These are phyloP conservation scores for Cardamine chenopodiifolia DNA, from an alignment of 345 rosid species.

Conservation along the genomic window DNA sequence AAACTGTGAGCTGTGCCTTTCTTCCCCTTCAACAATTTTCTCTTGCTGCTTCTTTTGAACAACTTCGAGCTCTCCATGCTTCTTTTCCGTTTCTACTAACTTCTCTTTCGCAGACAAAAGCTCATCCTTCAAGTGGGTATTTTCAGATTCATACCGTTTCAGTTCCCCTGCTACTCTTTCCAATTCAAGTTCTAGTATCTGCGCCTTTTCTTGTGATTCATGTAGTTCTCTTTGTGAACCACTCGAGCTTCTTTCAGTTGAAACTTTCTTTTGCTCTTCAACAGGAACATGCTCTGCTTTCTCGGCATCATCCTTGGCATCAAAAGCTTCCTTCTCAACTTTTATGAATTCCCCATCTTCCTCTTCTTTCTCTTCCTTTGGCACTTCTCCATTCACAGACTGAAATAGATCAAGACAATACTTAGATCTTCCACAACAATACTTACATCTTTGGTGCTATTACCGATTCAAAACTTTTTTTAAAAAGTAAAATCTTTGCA, in stretches of 20 bases:
- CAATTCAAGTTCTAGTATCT: constrained; percentile 77
- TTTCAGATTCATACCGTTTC: constrained; percentile 71
- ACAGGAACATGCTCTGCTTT: constrained; percentile 31
- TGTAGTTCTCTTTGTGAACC: constrained; percentile 66
- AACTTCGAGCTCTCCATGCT: constrained; percentile 64
- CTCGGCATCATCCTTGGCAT: constrained; percentile 57
- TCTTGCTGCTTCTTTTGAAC: constrained; percentile 67
- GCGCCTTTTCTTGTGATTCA: constrained; percentile 82
- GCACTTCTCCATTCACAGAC: constrained; percentile 59
- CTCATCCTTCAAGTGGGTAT: constrained; percentile 59
- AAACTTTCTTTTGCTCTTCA: constrained; percentile 38
- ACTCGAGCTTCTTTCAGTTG: constrained; percentile 59
- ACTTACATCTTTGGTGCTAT: constrained; percentile 2
- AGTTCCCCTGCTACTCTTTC: constrained; percentile 68
- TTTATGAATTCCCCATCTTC: constrained; percentile 95
- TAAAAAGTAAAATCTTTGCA: constrained; percentile 13
- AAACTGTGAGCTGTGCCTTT: constrained; percentile 62
- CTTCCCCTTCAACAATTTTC: constrained; percentile 64
- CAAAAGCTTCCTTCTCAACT: constrained; percentile 82
- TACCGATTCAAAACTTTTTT: background rate
- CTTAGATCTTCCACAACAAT: constrained; percentile 18
- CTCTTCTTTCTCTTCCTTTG: constrained; percentile 61
- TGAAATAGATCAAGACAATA: constrained; percentile 37
- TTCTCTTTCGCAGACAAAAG: constrained; percentile 57
- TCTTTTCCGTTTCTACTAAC: constrained; percentile 61